Base-by-base conservation (phyloP, 306 rosid genomes). In the Geum urbanum region DNA sequence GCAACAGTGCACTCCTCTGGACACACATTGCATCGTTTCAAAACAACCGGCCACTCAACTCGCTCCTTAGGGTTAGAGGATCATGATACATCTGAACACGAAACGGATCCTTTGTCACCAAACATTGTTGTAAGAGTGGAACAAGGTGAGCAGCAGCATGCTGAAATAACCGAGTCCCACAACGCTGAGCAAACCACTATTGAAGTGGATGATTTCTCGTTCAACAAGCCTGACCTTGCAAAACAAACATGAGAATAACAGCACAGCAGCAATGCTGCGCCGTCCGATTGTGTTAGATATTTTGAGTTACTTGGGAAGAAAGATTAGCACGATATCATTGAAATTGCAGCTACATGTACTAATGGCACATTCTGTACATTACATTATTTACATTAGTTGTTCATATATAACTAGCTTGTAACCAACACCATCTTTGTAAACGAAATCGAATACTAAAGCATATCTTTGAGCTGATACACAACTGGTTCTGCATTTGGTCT, bases 41-140 rank as follows among this genome's bases (percentile, higher is more conserved):
- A 87, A 79, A 91, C 97, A 4, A 87, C 84, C 0, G 95, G 92
- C 15, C 96, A 88, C 81, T 79, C 91, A 8, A 73, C 88, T 8
- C 86, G 58, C 60, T 14, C 81, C 0, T 18, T 86, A 7, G 8
- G 74, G 43, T 73, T 66, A 8, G 87, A 82, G 0, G 88, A 84
- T 9, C 63, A 62, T 0, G 85, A 82, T 47, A 61, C 20, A 13
- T 83, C 86, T 18, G 90, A 86, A 59, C 18, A 39, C 46, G 92
- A 86, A 66, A 49, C 71, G 7, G 78, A 68, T 3, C 67, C 84
- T 22, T 5, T 70, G 77, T 65, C 84, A 45, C 81, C 90, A 24
- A 63, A 54, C 67, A 70, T 83, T 66, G 60, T 73, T 11, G 48
- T 86, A 24, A 80, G 66, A 66, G 78, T 86, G 62, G 92, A 88